Evolutionary conservation across 768 basidiomycete genomes (phyloP).

Genomic region (Rhodotorula taiwanensis): DNA sequence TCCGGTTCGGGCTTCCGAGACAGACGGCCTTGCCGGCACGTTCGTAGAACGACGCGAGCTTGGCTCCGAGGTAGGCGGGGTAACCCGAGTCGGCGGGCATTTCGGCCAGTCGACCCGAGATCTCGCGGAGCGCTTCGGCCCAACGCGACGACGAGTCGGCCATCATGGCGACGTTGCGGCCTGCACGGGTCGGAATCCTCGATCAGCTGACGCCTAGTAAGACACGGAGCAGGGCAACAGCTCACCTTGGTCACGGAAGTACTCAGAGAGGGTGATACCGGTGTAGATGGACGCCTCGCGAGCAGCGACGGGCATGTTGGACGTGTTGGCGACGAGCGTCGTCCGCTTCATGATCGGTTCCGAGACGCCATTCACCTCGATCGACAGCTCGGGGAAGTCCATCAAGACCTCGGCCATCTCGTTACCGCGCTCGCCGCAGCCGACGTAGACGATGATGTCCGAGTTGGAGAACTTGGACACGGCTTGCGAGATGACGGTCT

Average conservation of each 20-base stretch:
- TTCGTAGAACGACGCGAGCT: slow-evolving; percentile 96
- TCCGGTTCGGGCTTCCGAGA: slow-evolving; percentile 75
- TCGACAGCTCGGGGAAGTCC: slow-evolving; percentile 85
- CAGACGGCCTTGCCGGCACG: slow-evolving; percentile 93
- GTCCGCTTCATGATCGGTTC: slow-evolving; percentile 99
- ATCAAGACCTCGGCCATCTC: slow-evolving; percentile 76
- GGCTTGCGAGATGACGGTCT: slow-evolving; percentile 97
- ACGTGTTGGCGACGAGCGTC: slow-evolving; percentile 95
- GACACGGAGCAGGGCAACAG: not conserved
- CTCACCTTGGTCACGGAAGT: slow-evolving; percentile 89
- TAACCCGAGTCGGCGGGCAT: slow-evolving; percentile 99
- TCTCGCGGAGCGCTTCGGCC: slow-evolving; percentile 98
- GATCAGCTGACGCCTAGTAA: slow-evolving; percentile 69
- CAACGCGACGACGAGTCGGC: slow-evolving; percentile 97
- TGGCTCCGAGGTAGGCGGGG: slow-evolving; percentile 91
- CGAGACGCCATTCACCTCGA: slow-evolving; percentile 81
- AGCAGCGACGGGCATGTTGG: slow-evolving; percentile 99
- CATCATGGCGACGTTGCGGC: slow-evolving; percentile 97
- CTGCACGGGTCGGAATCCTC: slow-evolving; percentile 61
- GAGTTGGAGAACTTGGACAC: slow-evolving; percentile 98
- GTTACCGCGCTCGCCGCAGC: slow-evolving; percentile 97
- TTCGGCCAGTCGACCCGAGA: slow-evolving; percentile 96
- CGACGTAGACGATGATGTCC: slow-evolving; percentile 98
- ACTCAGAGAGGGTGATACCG: slow-evolving; percentile 98
- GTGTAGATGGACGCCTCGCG: slow-evolving; percentile 99